These are phyloP conservation scores for Colletotrichum tropicale DNA, from an alignment of 2,329 filamentous ascomycete species.

Conservation along the genomic window DNA sequence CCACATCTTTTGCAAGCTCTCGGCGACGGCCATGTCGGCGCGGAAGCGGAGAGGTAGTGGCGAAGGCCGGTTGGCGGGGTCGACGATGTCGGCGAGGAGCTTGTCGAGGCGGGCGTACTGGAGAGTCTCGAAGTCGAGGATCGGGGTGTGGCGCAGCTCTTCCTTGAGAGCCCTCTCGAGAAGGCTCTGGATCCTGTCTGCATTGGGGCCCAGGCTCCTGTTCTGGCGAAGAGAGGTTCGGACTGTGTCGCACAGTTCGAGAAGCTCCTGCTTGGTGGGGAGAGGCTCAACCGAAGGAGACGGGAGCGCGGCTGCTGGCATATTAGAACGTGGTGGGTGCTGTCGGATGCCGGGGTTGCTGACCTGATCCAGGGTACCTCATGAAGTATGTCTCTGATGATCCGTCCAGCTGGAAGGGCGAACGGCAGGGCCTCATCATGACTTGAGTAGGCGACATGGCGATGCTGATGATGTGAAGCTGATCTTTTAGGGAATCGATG, in stretches of 20 bases:
- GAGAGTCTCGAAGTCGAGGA: slow-evolving; percentile 44
- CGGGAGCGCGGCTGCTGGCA: background rate
- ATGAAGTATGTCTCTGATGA: slow-evolving; percentile 8
- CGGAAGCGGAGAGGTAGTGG: slow-evolving; percentile 33
- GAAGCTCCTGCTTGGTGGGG: slow-evolving; percentile 23
- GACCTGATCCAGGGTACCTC: slow-evolving; percentile 12
- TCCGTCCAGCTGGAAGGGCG: slow-evolving; percentile 11
- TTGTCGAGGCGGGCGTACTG: slow-evolving; percentile 45
- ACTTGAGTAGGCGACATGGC: slow-evolving; percentile 16
- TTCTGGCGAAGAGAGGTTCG: slow-evolving; percentile 37
- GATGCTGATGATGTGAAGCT: background rate
- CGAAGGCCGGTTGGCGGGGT: slow-evolving; percentile 29
- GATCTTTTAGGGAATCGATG: background rate
- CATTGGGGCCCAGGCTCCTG: slow-evolving; percentile 33
- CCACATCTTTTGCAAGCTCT: slow-evolving; percentile 47
- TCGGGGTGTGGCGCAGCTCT: slow-evolving; percentile 36
- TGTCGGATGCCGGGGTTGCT: background rate
- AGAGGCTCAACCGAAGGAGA: background rate
- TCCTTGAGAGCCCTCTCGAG: slow-evolving; percentile 42
- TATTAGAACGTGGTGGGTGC: background rate
- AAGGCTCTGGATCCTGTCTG: slow-evolving; percentile 41
- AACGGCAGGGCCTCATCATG: background rate
- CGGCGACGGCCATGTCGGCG: slow-evolving; percentile 38
- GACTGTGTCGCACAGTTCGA: slow-evolving; percentile 47
- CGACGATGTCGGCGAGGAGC: slow-evolving; percentile 43